These are phyloP conservation scores for Verticillium albo-atrum DNA, from an alignment of 2,329 filamentous ascomycete species.

Conservation along the genomic window DNA sequence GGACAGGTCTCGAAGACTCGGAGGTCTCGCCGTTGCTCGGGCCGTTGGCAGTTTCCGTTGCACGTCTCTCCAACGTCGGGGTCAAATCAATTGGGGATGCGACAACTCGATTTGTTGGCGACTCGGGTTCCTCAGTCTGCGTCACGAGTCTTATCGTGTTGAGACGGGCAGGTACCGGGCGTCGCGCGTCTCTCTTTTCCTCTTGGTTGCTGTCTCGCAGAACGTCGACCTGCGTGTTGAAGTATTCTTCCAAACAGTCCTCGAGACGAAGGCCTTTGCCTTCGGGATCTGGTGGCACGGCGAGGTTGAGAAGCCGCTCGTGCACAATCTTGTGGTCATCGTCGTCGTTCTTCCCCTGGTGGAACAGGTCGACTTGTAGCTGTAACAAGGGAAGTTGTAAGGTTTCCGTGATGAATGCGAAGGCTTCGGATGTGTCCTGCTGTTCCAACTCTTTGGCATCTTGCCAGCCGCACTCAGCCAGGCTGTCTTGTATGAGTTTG, in stretches of 20 bases:
- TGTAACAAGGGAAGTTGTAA: slow-evolving; percentile 84
- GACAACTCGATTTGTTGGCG: slow-evolving; percentile 14
- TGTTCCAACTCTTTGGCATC: slow-evolving; percentile 75
- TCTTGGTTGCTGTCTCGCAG: slow-evolving; percentile 64
- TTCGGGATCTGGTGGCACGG: slow-evolving; percentile 73
- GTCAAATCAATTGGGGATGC: slow-evolving; percentile 24
- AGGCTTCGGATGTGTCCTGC: slow-evolving; percentile 94
- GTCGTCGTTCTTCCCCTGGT: slow-evolving; percentile 77
- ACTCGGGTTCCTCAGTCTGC: slow-evolving; percentile 19
- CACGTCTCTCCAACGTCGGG: slow-evolving; percentile 15
- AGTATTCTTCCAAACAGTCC: slow-evolving; percentile 89
- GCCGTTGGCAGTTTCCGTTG: slow-evolving; percentile 4
- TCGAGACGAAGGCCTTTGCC: slow-evolving; percentile 74
- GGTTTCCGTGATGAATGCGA: slow-evolving; percentile 88
- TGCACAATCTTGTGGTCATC: slow-evolving; percentile 96
- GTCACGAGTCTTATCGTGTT: slow-evolving; percentile 29
- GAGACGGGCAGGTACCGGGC: slow-evolving; percentile 20
- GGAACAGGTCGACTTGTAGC: slow-evolving; percentile 90
- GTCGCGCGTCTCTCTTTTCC: slow-evolving; percentile 33
- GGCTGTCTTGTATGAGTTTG: slow-evolving; percentile 72
- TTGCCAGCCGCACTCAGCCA: slow-evolving; percentile 84
- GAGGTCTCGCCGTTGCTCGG: background rate
- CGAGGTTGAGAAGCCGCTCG: slow-evolving; percentile 84
- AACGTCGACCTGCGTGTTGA: slow-evolving; percentile 91
- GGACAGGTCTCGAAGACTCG: slow-evolving; percentile 21